These are phyloP conservation scores for Mycena rebaudengoi DNA, from an alignment of 768 basidiomycete species.

Conservation along the genomic window DNA sequence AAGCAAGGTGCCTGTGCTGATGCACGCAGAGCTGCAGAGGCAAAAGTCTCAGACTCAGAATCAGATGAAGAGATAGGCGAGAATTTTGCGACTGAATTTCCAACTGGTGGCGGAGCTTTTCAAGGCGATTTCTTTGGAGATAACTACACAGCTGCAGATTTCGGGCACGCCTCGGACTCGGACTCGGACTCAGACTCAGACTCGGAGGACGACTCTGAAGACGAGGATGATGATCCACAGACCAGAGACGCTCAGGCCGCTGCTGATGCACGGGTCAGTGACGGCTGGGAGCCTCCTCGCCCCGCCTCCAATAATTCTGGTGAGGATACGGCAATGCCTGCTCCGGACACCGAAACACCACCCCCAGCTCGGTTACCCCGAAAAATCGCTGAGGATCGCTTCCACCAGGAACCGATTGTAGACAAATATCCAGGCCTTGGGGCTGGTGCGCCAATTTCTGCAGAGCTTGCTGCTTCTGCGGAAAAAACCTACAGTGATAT, in stretches of 20 bases:
- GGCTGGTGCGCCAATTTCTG: not conserved
- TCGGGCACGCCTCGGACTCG: not conserved
- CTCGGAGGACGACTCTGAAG: not conserved
- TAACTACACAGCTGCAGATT: not conserved
- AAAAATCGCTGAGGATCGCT: constrained; percentile 1
- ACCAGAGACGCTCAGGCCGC: not conserved
- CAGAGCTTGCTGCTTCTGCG: not conserved
- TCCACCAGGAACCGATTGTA: not conserved
- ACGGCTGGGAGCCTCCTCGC: not conserved
- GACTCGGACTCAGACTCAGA: not conserved
- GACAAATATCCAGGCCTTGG: not conserved
- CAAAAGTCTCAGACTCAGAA: no score
- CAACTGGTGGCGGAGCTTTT: no score
- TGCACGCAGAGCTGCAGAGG: no score
- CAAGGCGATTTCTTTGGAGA: no score
- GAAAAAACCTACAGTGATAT: not conserved
- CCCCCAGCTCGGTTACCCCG: not conserved
- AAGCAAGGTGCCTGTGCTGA: no score
- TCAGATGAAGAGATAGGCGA: no score
- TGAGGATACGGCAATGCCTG: not conserved
- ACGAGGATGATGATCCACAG: not conserved
- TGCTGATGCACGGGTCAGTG: not conserved
- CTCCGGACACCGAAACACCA: not conserved
- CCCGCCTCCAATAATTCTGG: not conserved
- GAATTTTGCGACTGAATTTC: no score